Conservation (phyloP, 2,329 filamentous ascomycete genomes). For the Basipetospora chlamydospora region DNA sequence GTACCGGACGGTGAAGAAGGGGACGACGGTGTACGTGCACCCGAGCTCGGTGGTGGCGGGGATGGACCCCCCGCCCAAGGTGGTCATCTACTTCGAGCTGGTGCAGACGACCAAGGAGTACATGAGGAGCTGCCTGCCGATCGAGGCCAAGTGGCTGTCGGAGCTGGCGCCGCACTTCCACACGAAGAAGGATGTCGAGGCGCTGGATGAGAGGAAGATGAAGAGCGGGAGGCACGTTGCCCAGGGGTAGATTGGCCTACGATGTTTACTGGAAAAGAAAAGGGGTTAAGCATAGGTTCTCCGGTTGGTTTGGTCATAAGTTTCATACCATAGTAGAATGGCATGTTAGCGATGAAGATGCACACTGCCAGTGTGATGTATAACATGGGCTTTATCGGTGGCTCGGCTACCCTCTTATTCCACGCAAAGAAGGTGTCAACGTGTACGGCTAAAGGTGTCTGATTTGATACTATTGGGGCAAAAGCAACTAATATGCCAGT, state of each 20-base stretch:
- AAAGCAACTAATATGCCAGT: no score
- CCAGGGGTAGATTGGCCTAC: conserved; percentile 2
- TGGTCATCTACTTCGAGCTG: conserved; percentile 76
- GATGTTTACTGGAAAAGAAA: no score
- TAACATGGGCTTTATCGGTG: no score
- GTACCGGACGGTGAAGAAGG: conserved; percentile 86
- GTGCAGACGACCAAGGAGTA: conserved; percentile 82
- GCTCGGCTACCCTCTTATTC: no score
- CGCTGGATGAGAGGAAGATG: conserved; percentile 58
- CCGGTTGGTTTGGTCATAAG: no score
- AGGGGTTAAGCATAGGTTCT: no score
- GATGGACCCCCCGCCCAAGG: conserved; percentile 60
- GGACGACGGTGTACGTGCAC: conserved; percentile 80
- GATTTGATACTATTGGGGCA: no score
- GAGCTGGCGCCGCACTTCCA: conserved; percentile 92
- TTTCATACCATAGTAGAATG: no score
- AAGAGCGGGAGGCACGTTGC: conserved; percentile 13
- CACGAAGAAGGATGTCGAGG: conserved; percentile 80
- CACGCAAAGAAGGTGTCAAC: no score
- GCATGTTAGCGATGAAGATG: no score
- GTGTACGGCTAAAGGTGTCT: no score
- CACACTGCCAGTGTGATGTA: no score
- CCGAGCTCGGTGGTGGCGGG: conserved; percentile 72
- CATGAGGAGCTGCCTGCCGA: conserved; percentile 74
- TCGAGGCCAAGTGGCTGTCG: conserved; percentile 70